Conservation (phyloP, 1,284 basidiomycete species). For the Mrakiaceae sp. region DNA sequence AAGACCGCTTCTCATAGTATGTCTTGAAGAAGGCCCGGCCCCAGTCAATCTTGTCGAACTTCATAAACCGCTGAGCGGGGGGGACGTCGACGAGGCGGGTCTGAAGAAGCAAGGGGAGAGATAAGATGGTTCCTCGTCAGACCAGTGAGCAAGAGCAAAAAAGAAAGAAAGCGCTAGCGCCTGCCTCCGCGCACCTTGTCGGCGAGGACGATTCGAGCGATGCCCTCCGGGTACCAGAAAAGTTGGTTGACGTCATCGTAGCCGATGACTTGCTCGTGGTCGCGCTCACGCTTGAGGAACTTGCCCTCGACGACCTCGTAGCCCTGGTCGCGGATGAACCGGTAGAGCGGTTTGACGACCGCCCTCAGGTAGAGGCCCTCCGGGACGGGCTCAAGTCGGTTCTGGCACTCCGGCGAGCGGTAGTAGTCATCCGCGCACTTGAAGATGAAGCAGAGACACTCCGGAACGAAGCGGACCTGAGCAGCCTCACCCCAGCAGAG, state of each 20-base stretch:
- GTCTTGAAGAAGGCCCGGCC: slow-evolving; percentile 92
- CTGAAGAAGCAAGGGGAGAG: slow-evolving; percentile 33
- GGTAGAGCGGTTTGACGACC: slow-evolving; percentile 91
- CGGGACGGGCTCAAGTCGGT: slow-evolving; percentile 80
- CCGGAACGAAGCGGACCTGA: slow-evolving; percentile 94
- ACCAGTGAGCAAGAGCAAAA: background rate
- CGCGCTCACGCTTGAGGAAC: slow-evolving; percentile 82
- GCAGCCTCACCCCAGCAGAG: slow-evolving; percentile 98
- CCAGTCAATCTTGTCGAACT: slow-evolving; percentile 91
- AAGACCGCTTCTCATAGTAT: slow-evolving; percentile 87
- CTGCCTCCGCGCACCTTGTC: slow-evolving; percentile 57
- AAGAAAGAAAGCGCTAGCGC: background rate
- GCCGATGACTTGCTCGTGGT: slow-evolving; percentile 91
- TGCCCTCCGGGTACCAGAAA: slow-evolving; percentile 99
- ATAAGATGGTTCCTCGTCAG: background rate
- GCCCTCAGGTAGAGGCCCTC: slow-evolving; percentile 87
- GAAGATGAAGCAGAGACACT: slow-evolving; percentile 98
- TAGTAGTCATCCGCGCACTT: slow-evolving; percentile 99
- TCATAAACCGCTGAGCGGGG: slow-evolving; percentile 83
- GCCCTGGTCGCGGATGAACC: slow-evolving; percentile 93
- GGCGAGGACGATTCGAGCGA: slow-evolving; percentile 74
- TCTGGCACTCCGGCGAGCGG: slow-evolving; percentile 96
- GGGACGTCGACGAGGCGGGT: slow-evolving; percentile 80
- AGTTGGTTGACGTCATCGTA: slow-evolving; percentile 99
- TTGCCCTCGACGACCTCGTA: slow-evolving; percentile 95